These are phyloP conservation scores for Lactarius indigo DNA, from an alignment of 768 basidiomycete species.

Conservation along the genomic window DNA sequence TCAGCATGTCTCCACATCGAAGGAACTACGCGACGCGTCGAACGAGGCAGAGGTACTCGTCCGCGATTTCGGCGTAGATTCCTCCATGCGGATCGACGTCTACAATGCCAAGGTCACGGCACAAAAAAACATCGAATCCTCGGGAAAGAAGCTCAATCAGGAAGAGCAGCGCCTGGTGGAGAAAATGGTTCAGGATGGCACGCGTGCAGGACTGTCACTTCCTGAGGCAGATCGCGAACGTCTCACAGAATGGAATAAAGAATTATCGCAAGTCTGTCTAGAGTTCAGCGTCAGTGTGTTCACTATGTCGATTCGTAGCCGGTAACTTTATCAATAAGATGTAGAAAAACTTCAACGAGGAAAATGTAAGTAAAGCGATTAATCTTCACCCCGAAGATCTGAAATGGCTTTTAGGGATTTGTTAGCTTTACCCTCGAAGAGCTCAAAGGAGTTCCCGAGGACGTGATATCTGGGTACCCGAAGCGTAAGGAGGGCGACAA, in stretches of 20 bases:
- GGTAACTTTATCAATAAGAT: neutral
- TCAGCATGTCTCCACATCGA: slow-evolving; percentile 72
- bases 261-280: slow-evolving; percentile 69
- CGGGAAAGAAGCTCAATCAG: slow-evolving; percentile 51
- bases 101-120: slow-evolving; percentile 70
- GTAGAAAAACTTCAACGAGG: slow-evolving; percentile 88
- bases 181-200: slow-evolving; percentile 78
- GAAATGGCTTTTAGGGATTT: slow-evolving; percentile 41
- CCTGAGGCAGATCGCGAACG: slow-evolving; percentile 57
- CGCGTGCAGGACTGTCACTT: slow-evolving; percentile 71
- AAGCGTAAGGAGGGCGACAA: slow-evolving; percentile 57
- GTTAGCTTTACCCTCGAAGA: slow-evolving; percentile 68
- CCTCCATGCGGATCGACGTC: slow-evolving; percentile 78
- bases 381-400: neutral
- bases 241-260: slow-evolving; percentile 65
- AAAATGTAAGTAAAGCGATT: slow-evolving; percentile 48
- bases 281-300: slow-evolving; percentile 63
- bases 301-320: neutral
- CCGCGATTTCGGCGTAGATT: slow-evolving; percentile 70
- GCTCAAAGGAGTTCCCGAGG: slow-evolving; percentile 74
- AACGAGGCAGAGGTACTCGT: slow-evolving; percentile 68
- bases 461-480: slow-evolving; percentile 74
- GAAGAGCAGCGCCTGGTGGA: slow-evolving; percentile 80
- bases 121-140: slow-evolving; percentile 60
- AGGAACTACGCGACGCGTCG: slow-evolving; percentile 78